Evolutionary conservation across 2,329 filamentous ascomycete genomes (phyloP).

Genomic region (Thelonectria rubi): DNA sequence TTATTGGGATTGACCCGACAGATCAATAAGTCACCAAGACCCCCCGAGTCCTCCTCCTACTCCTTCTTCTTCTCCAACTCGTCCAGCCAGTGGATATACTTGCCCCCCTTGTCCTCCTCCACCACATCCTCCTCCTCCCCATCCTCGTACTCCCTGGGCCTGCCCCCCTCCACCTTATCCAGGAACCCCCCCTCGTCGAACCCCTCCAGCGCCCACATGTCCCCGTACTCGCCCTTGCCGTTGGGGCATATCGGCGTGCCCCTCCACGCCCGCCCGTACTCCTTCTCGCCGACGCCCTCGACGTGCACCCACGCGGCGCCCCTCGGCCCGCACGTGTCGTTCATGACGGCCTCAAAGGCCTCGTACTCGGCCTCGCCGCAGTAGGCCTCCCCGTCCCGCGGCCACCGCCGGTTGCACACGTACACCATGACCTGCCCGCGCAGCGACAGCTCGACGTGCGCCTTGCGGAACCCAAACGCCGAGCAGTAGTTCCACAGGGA

Average conservation of each 20-base stretch:
- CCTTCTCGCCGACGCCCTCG: conserved; percentile 1
- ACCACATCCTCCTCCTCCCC: neutral
- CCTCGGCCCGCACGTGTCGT: conserved; percentile 16
- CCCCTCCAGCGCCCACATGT: neutral
- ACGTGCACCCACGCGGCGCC: conserved; percentile 7
- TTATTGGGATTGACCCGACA: too few species aligned
- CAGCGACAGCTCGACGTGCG: conserved; percentile 21
- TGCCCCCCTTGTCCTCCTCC: neutral
- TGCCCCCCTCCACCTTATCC: neutral
- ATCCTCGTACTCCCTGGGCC: neutral
- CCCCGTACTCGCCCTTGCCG: neutral
- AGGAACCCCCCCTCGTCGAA: neutral
- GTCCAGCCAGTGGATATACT: neutral
- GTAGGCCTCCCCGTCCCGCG: neutral
- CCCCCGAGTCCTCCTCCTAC: too few species aligned
- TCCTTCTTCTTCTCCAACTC: neutral
- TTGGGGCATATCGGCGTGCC: conserved; percentile 4
- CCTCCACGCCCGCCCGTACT: conserved; percentile 25
- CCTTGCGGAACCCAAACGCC: conserved; percentile 2
- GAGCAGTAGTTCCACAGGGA: conserved; percentile 23
- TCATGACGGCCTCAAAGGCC: conserved; percentile 18
- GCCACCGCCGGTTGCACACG: conserved; percentile 12
- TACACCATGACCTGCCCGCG: conserved; percentile 22
- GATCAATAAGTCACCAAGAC: too few species aligned
- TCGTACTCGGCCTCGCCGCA: conserved; percentile 26